Evolutionary conservation across 495 filamentous ascomycete genomes (phyloP).

Genomic region (Cryomyces minteri): DNA sequence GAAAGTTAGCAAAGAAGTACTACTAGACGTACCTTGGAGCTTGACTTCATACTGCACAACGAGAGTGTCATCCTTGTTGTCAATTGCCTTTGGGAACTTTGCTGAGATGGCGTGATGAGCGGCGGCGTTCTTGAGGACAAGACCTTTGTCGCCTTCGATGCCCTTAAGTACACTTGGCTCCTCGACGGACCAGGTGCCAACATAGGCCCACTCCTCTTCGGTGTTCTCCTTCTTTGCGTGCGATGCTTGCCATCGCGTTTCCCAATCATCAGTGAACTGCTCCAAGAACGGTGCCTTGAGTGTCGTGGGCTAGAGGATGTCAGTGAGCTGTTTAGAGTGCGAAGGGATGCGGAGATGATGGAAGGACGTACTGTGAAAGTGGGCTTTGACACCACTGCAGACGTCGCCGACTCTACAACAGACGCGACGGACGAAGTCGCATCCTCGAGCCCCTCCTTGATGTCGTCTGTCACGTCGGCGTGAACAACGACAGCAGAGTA

Average conservation of each 20-base stretch:
- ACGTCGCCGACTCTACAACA: constrained; percentile 29
- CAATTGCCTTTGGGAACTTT: constrained; percentile 91
- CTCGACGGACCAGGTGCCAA: constrained; percentile 93
- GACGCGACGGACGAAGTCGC: constrained; percentile 14
- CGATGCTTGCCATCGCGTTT: constrained; percentile 76
- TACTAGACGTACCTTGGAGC: constrained; percentile 66
- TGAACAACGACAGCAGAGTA: constrained; percentile 18
- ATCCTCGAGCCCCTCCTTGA: constrained; percentile 3
- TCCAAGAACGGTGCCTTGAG: constrained; percentile 92
- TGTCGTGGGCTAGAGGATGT: constrained; percentile 45
- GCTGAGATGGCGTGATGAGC: constrained; percentile 99
- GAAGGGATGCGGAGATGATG: neutral
- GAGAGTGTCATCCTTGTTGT: constrained; percentile 90
- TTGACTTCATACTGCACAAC: constrained; percentile 99
- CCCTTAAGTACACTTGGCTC: constrained; percentile 85
- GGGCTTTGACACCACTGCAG: constrained; percentile 46
- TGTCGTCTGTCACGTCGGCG: constrained; percentile 12
- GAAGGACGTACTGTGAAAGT: constrained; percentile 65
- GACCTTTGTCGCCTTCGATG: constrained; percentile 88
- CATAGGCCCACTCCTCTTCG: constrained; percentile 87
- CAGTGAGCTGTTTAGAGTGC: constrained; percentile 1
- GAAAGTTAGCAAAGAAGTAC: too few species aligned
- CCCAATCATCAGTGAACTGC: constrained; percentile 95
- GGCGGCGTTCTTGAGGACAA: constrained; percentile 91
- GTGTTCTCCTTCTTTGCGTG: constrained; percentile 89